Conservation (phyloP, 805 yeast genomes). For the Wickerhamiella hasegawae region DNA sequence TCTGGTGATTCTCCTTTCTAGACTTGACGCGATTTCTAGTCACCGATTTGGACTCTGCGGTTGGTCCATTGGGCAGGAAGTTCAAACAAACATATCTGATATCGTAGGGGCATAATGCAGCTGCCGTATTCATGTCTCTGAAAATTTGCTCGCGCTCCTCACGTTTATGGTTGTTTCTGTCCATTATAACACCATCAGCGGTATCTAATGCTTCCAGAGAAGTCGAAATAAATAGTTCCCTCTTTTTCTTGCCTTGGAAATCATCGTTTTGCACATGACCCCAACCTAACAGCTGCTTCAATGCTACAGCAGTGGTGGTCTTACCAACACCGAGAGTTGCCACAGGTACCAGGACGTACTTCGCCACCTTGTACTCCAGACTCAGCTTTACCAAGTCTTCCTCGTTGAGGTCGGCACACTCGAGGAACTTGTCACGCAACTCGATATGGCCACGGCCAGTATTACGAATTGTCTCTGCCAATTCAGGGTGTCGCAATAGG, state of each 20-base stretch:
- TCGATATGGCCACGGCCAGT: constrained; percentile 57
- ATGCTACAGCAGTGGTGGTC: constrained; percentile 59
- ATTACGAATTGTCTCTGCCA: constrained; percentile 30
- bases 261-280: constrained; percentile 74
- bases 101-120: constrained; percentile 28
- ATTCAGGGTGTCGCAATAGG: constrained; percentile 32
- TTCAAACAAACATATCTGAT: constrained; percentile 52
- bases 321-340: constrained; percentile 94
- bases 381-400: constrained; percentile 38
- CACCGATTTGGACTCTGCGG: constrained; percentile 28
- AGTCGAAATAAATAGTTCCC: constrained; percentile 16
- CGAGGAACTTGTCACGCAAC: constrained; percentile 50
- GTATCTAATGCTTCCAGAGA: constrained; percentile 21
- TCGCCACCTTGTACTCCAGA: constrained; percentile 17
- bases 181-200: constrained; percentile 46
- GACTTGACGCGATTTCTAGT: constrained; percentile 43
- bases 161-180: constrained; percentile 64
- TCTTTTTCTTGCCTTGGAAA: constrained; percentile 23
- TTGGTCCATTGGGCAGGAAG: constrained; percentile 33
- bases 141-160: constrained; percentile 58
- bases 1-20: constrained; percentile 83
- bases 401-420: constrained; percentile 38
- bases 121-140: constrained; percentile 31
- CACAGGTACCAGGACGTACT: constrained; percentile 59
- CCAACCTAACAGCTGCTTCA: constrained; percentile 47